These are phyloP conservation scores for Hypericum androsaemum DNA, from an alignment of 345 rosid species.

Conservation along the genomic window DNA sequence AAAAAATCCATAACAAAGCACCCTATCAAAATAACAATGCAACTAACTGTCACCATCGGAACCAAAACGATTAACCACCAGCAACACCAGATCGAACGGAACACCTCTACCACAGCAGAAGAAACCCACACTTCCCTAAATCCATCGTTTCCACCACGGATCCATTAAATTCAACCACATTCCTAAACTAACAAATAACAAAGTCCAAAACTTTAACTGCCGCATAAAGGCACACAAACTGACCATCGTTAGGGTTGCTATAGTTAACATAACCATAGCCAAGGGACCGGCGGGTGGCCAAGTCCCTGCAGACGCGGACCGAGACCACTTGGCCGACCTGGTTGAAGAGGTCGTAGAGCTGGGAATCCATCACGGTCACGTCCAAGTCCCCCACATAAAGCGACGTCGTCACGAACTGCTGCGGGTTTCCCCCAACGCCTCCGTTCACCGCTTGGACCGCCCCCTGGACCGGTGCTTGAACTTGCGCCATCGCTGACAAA, in stretches of 20 bases:
- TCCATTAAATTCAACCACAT: too few relatives aligned
- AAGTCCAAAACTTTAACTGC: too few relatives aligned
- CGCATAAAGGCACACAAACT: constrained; percentile 8
- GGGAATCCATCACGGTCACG: constrained; percentile 58
- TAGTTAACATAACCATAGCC: constrained; percentile 90
- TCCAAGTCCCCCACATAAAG: constrained; percentile 95
- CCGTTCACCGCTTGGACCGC: constrained; percentile 48
- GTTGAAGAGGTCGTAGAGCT: constrained; percentile 71
- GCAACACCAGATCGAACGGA: too few relatives aligned
- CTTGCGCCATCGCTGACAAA: constrained; percentile 49
- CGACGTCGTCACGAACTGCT: constrained; percentile 63
- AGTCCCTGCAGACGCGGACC: constrained; percentile 72
- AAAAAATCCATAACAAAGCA: too few relatives aligned
- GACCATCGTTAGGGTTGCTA: constrained; percentile 65
- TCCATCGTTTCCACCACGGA: too few relatives aligned
- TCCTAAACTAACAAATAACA: too few relatives aligned
- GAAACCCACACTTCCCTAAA: too few relatives aligned
- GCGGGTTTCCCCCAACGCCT: constrained; percentile 22
- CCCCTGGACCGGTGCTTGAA: constrained; percentile 45
- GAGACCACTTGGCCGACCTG: constrained; percentile 79
- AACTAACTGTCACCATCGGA: too few relatives aligned
- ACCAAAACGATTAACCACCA: too few relatives aligned
- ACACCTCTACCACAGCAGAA: too few relatives aligned
- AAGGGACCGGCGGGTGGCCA: constrained; percentile 66
- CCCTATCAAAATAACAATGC: too few relatives aligned